Percentiles rank a stretch among this genome's conserved stretches.
Evolutionary conservation across 306 rosid species (phyloP).

Genomic region (Ceratonia siliqua): DNA sequence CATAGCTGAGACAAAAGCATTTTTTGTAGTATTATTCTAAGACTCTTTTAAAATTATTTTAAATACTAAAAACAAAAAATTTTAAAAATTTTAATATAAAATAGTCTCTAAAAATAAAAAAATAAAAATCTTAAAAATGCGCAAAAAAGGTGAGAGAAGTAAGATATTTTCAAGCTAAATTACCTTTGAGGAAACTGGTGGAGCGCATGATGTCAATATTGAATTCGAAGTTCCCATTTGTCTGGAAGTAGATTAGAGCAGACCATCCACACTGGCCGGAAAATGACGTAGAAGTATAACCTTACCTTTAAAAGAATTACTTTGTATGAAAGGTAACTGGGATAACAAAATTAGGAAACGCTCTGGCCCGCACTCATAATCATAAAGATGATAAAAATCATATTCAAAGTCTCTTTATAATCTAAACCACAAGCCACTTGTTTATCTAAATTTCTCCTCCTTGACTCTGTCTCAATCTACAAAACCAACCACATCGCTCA

Average conservation of each 20-base stretch:
- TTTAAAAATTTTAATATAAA: no score
- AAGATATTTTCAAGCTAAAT: background rate
- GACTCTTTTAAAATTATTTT: no score
- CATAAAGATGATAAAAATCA: conserved; percentile 5
- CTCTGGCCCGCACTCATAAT: conserved; percentile 32
- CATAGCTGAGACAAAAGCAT: no score
- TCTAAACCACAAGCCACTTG: background rate
- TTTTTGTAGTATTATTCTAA: no score
- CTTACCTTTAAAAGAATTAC: background rate
- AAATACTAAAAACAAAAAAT: no score
- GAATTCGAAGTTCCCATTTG: conserved; percentile 25
- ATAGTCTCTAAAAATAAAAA: no score
- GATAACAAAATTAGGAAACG: conserved; percentile 24
- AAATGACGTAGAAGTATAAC: background rate
- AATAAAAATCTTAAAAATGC: no score
- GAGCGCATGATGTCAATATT: conserved; percentile 1
- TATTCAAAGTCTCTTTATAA: conserved; percentile 31
- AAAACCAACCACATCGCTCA: conserved; percentile 30
- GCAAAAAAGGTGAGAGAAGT: no score
- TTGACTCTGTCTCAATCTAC: conserved; percentile 29
- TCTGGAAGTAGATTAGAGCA: conserved; percentile 4
- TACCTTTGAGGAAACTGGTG: background rate
- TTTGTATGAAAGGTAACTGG: conserved; percentile 7
- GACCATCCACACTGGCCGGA: background rate
- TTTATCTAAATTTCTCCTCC: background rate